Percentiles rank a stretch among this genome's conserved stretches.
Evolutionary conservation across 345 rosid species (phyloP).

Genomic region (Hypericum androsaemum): DNA sequence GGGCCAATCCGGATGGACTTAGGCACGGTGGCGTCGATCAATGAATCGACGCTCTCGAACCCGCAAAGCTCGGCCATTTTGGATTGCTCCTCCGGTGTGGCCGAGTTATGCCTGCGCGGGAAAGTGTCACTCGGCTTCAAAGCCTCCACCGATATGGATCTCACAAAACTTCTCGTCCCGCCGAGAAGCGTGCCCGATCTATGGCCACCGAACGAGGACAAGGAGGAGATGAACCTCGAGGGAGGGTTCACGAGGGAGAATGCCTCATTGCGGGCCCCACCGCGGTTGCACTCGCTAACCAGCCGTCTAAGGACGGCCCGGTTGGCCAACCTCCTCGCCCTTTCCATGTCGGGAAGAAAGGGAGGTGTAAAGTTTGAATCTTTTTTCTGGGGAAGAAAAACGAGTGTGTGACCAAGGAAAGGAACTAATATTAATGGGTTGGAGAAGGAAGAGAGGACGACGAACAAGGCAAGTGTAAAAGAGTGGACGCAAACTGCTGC

Average conservation of each 20-base stretch:
- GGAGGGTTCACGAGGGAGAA: slow-evolving; percentile 48
- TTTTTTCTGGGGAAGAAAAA: too few relatives aligned
- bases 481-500: too few relatives aligned
- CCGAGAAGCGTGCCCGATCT: slow-evolving; percentile 24
- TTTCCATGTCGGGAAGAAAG: too few relatives aligned
- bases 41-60: neutral
- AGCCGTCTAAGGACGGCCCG: slow-evolving; percentile 66
- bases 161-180: slow-evolving; percentile 17
- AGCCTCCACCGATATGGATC: slow-evolving; percentile 67
- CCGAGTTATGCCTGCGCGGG: slow-evolving; percentile 63
- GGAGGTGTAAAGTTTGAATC: too few relatives aligned
- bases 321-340: slow-evolving; percentile 82
- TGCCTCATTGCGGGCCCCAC: slow-evolving; percentile 18
- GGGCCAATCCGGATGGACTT: slow-evolving; percentile 39
- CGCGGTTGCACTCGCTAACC: slow-evolving; percentile 44
- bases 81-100: neutral
- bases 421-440: slow-evolving; percentile 1
- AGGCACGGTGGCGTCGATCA: slow-evolving; percentile 21
- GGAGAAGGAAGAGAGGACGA: neutral
- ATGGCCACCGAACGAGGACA: slow-evolving; percentile 45
- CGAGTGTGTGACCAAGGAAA: too few relatives aligned
- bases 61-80: neutral
- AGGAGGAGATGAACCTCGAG: slow-evolving; percentile 65
- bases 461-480: too few relatives aligned
- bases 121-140: slow-evolving; percentile 11